Conservation (phyloP, 148 eudicot genomes). For the Oxyria digyna region DNA sequence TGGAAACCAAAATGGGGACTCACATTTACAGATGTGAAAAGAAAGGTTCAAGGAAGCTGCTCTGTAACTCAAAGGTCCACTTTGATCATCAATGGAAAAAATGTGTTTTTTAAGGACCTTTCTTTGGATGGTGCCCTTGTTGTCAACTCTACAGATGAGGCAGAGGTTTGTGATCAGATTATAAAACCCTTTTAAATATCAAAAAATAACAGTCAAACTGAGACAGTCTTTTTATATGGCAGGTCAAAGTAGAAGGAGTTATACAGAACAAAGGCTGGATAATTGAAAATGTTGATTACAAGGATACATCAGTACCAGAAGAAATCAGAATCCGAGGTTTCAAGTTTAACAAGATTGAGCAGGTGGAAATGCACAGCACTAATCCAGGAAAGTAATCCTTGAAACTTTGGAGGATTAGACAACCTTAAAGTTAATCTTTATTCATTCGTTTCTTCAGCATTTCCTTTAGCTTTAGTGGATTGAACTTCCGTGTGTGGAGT, state of each 20-base stretch:
- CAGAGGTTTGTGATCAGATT: slow-evolving; percentile 50
- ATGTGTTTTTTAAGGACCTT: slow-evolving; percentile 50
- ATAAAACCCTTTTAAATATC: not conserved
- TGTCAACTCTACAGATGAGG: slow-evolving; percentile 46
- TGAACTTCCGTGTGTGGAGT: not conserved
- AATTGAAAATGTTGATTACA: slow-evolving; percentile 61
- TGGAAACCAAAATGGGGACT: slow-evolving; percentile 96
- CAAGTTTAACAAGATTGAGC: slow-evolving; percentile 67
- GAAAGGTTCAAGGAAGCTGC: slow-evolving; percentile 48
- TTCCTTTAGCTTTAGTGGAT: not conserved
- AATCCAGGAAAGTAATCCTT: slow-evolving; percentile 60
- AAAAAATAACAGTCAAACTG: not conserved
- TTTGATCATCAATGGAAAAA: slow-evolving; percentile 60
- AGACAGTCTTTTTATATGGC: not conserved
- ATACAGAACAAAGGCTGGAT: slow-evolving; percentile 78
- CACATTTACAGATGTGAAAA: slow-evolving; percentile 59
- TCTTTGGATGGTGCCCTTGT: slow-evolving; percentile 78
- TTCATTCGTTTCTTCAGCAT: not conserved
- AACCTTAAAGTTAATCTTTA: not conserved
- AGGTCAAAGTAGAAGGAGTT: slow-evolving; percentile 76
- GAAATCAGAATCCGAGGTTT: slow-evolving; percentile 87
- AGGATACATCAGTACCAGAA: slow-evolving; percentile 57
- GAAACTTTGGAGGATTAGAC: slow-evolving; percentile 31
- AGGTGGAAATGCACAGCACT: slow-evolving; percentile 52
- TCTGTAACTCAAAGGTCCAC: slow-evolving; percentile 66